Evolutionary conservation across 352 stramenopile genomes (phyloP).

Genomic region (Phytopythium ostracodes): DNA sequence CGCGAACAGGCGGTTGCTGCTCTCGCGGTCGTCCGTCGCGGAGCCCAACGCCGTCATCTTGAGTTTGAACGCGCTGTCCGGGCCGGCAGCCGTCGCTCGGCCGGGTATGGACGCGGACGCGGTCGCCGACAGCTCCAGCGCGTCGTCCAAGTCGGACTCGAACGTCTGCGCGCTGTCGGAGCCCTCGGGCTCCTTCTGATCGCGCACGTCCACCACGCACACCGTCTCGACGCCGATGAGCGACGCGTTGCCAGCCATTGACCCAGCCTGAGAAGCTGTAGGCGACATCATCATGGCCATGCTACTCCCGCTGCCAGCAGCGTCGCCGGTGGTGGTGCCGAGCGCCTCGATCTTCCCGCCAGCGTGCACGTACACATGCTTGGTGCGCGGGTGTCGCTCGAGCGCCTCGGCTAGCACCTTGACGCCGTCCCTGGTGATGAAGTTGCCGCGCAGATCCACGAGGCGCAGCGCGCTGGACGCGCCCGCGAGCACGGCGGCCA

Average conservation of each 20-base stretch:
- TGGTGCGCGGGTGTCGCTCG: slow-evolving; percentile 88
- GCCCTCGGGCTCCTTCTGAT: slow-evolving; percentile 49
- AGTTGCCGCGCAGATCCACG: slow-evolving; percentile 92
- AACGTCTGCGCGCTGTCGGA: not conserved
- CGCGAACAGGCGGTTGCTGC: slow-evolving; percentile 56
- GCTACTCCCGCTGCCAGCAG: slow-evolving; percentile 5
- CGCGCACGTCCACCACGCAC: slow-evolving; percentile 93
- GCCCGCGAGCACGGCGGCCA: slow-evolving; percentile 89
- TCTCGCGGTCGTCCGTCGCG: slow-evolving; percentile 41
- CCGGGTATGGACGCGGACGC: not conserved
- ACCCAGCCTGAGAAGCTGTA: slow-evolving; percentile 31
- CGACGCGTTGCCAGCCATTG: slow-evolving; percentile 17
- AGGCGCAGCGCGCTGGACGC: slow-evolving; percentile 65
- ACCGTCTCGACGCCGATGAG: slow-evolving; percentile 91
- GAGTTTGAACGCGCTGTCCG: slow-evolving; percentile 47
- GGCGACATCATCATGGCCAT: slow-evolving; percentile 21
- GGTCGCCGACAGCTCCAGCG: slow-evolving; percentile 10
- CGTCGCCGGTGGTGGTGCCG: slow-evolving; percentile 45
- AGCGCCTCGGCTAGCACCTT: slow-evolving; percentile 93
- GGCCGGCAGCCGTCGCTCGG: slow-evolving; percentile 13
- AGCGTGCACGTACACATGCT: slow-evolving; percentile 96
- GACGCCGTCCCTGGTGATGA: slow-evolving; percentile 89
- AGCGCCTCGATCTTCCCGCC: slow-evolving; percentile 94
- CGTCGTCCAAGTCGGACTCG: slow-evolving; percentile 5
- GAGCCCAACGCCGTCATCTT: slow-evolving; percentile 40